phyloP scores from a whole-genome alignment of 2,329 filamentous ascomycete species.

The Trichoderma harzianum region DNA sequence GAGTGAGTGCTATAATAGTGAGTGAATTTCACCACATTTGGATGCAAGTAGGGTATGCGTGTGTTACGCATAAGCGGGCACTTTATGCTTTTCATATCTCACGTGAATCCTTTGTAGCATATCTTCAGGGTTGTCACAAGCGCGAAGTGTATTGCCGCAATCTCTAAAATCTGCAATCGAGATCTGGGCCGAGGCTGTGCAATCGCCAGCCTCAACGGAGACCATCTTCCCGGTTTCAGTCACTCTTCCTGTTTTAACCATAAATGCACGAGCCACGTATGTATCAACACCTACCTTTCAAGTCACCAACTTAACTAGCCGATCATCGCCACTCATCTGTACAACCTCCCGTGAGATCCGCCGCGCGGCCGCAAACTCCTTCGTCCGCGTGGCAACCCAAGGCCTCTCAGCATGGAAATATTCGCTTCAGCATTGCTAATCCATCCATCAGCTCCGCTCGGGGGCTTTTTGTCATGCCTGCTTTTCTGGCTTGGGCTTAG shows the following conservation, averaged over 20 bases:
- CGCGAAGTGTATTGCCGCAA: background rate
- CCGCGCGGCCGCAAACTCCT: background rate
- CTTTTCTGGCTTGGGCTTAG: background rate
- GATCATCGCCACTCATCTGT: background rate
- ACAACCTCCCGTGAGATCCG: background rate
- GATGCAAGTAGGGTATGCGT: background rate
- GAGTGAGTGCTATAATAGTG: background rate
- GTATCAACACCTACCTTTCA: background rate
- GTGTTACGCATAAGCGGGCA: background rate
- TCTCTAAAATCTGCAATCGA: background rate
- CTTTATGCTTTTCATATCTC: background rate
- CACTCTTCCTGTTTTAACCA: background rate
- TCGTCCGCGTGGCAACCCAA: background rate
- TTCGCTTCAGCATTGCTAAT: background rate
- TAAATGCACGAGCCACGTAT: background rate
- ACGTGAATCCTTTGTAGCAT: background rate
- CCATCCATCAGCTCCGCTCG: background rate
- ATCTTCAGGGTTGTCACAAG: background rate
- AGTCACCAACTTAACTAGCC: background rate
- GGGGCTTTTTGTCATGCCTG: slow-evolving; percentile 1
- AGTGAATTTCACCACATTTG: background rate
- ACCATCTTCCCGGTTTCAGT: background rate
- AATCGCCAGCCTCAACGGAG: background rate
- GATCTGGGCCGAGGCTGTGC: background rate
- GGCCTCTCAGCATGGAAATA: background rate